phyloP scores from a whole-genome alignment of 148 eudicot genomes.

The Chenopodium formosanum region DNA sequence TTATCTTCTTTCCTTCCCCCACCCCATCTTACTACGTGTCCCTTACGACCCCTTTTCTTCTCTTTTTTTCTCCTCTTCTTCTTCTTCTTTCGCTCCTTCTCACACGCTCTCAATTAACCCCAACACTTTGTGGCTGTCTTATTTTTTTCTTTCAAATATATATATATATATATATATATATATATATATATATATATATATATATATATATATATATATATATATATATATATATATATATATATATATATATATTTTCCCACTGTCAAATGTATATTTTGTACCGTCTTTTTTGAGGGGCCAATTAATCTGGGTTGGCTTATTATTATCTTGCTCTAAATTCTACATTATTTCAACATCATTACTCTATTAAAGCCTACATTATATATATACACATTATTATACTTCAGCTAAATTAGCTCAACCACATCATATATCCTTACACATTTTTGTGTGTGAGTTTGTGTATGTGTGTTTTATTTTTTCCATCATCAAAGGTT shows the following conservation, averaged over 20 bases:
- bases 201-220: too few relatives aligned
- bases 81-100: neutral
- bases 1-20: conserved; percentile 9
- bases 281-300: conserved; percentile 8
- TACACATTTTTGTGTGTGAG: neutral
- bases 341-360: conserved; percentile 10
- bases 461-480: neutral
- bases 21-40: conserved; percentile 39
- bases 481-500: neutral
- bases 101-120: neutral
- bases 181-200: too few relatives aligned
- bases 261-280: too few relatives aligned
- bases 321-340: neutral
- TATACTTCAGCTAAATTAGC: neutral
- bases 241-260: too few relatives aligned
- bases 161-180: too few relatives aligned
- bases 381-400: neutral
- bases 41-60: conserved; percentile 25
- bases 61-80: neutral
- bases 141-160: too few relatives aligned
- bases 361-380: neutral
- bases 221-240: too few relatives aligned
- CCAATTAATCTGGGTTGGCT: conserved; percentile 21
- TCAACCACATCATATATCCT: neutral
- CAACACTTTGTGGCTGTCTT: too few relatives aligned